Conservation (phyloP, 495 filamentous ascomycete species). For the Coniosporium apollinis region DNA sequence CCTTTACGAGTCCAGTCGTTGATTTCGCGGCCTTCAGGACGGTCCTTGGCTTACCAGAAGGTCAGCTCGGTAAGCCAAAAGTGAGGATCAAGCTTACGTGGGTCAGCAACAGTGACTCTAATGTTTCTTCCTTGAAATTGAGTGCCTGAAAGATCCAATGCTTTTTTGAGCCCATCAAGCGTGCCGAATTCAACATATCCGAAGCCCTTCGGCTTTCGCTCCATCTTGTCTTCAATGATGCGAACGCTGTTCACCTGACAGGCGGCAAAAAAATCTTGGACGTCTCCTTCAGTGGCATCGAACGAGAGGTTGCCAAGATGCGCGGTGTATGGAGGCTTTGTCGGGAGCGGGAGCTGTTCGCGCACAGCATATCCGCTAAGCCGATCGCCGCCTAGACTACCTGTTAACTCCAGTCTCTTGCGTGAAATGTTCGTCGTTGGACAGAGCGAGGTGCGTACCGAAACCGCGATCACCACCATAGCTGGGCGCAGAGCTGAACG, state of each 20-base stretch:
- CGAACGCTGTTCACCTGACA: constrained; percentile 80
- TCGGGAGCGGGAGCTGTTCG: constrained; percentile 71
- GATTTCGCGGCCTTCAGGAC: constrained; percentile 42
- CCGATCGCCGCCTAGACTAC: constrained; percentile 1
- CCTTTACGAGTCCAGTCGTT: constrained; percentile 82
- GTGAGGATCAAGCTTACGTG: constrained; percentile 40
- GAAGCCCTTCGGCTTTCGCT: constrained; percentile 87
- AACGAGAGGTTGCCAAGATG: constrained; percentile 95
- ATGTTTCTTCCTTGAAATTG: constrained; percentile 76
- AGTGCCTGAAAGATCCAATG: constrained; percentile 61
- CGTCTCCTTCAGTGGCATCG: constrained; percentile 64
- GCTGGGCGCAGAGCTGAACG: constrained; percentile 27
- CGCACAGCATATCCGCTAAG: constrained; percentile 25
- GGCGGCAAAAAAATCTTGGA: constrained; percentile 67
- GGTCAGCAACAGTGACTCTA: constrained; percentile 72
- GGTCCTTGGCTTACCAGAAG: constrained; percentile 53
- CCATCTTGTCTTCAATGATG: constrained; percentile 88
- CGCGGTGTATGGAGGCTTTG: constrained; percentile 82
- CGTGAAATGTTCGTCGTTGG: neutral
- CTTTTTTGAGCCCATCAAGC: constrained; percentile 79
- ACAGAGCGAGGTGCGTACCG: constrained; percentile 2
- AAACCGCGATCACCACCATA: constrained; percentile 27
- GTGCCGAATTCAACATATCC: constrained; percentile 90
- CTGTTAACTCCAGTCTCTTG: neutral
- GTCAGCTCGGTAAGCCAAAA: constrained; percentile 15